Base-by-base conservation (phyloP, 345 rosid species). In the Garcia nutans region DNA sequence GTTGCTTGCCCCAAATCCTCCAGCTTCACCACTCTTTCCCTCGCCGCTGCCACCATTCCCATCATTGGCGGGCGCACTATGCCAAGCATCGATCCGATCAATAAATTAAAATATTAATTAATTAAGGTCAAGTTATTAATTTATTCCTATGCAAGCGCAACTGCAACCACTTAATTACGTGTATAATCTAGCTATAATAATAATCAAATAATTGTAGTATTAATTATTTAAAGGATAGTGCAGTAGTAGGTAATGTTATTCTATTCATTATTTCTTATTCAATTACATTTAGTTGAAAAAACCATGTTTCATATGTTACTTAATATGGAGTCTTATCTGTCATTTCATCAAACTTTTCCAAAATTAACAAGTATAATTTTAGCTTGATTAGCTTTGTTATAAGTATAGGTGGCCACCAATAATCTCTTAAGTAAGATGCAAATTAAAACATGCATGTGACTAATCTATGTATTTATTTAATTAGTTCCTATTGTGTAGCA, bases 221-320 rank as follows among this genome's bases (percentile, higher is more conserved):
- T 47, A 47, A 47, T 47, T 37, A 37, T 47, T 47, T 47, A 47
- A 60, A 17, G 3, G 57, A 12, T 69, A 67, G 83, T 86, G 86
- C 87, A 84, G 84, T 78, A 72, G 85, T 76, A 74, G 85, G 76
- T 82, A 64, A 64, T 58, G 41, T 37, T 24, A 16, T 26, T 37
- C 41, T 37, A 37, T 37, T 37, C 5, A 37, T 37, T 5, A 37
- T 37, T 37, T 37, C 41, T 37, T 37, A 37, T 37, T 37, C 41
- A 37, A 37, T 0, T 37, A 5, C 5, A 6, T 37, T 37, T 37
- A 4, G 41, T 1, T 10, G 16, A 65, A 33, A 31, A 65, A 16
- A 19, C 50, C 42, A 47, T 6, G 22, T 54, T 17, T 22, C 56
- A 11, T 61, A 37, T 37, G 2, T 31, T 33, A 33, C 49, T 5